Conservation (phyloP, 129 eudicot species). For the Centella asiatica region DNA sequence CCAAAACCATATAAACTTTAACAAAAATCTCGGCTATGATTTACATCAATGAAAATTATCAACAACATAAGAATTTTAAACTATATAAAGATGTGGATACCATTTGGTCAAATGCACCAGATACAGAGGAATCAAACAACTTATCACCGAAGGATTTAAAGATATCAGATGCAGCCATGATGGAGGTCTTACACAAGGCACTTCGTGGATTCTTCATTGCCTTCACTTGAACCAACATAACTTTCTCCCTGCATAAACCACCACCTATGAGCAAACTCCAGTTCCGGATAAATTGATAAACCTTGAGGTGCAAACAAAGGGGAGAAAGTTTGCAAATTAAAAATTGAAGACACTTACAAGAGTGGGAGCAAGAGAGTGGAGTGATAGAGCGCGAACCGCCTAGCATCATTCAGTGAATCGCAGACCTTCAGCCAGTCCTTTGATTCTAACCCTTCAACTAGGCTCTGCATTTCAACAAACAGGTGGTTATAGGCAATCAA, state of each 20-base stretch:
- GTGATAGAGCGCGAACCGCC: conserved; percentile 76
- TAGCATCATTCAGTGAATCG: conserved; percentile 67
- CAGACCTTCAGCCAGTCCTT: conserved; percentile 91
- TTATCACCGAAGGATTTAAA: conserved; percentile 70
- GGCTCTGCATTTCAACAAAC: conserved; percentile 33
- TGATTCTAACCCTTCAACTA: conserved; percentile 82
- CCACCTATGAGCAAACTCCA: conserved; percentile 4
- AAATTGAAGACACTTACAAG: conserved; percentile 35
- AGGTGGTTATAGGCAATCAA: not conserved
- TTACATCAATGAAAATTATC: not conserved
- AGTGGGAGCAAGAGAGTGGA: conserved; percentile 54
- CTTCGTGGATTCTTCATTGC: conserved; percentile 98
- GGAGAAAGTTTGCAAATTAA: too few species aligned
- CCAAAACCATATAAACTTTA: not conserved
- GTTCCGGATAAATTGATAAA: not conserved
- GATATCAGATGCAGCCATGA: conserved; percentile 86
- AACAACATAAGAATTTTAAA: not conserved
- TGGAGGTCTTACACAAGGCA: conserved; percentile 83
- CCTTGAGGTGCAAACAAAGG: not conserved
- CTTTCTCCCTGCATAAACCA: conserved; percentile 57
- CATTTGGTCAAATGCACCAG: conserved; percentile 70
- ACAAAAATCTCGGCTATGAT: too few species aligned
- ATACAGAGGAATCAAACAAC: conserved; percentile 41
- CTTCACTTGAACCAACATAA: conserved; percentile 63
- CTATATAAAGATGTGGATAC: conserved; percentile 19